Evolutionary conservation across 768 basidiomycete genomes (phyloP).

Genomic region (Boletus sensibilis): DNA sequence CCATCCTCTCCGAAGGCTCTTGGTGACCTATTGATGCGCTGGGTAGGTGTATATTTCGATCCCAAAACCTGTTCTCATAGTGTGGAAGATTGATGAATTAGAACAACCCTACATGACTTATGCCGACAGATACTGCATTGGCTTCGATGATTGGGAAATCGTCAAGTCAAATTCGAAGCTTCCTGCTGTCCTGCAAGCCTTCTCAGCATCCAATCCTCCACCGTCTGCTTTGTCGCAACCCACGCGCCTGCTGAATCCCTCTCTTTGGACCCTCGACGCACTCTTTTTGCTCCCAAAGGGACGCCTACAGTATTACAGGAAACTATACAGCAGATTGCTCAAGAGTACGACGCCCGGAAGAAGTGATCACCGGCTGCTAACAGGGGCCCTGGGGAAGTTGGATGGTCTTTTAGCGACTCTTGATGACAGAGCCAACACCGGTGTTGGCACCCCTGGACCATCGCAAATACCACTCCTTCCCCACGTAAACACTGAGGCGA

Average conservation of each 20-base stretch:
- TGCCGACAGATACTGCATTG: conserved; percentile 63
- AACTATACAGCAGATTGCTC: conserved; percentile 80
- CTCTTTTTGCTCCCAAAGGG: conserved; percentile 85
- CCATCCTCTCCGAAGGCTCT: conserved; percentile 92
- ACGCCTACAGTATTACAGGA: conserved; percentile 89
- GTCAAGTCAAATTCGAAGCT: conserved; percentile 77
- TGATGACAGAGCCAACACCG: conserved; percentile 53
- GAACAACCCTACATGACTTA: conserved; percentile 85
- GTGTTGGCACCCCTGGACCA: conserved; percentile 10
- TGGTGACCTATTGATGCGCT: conserved; percentile 94
- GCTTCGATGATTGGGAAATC: conserved; percentile 83
- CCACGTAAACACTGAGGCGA: neutral
- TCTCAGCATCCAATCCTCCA: conserved; percentile 66
- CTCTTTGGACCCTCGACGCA: conserved; percentile 79
- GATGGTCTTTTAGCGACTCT: conserved; percentile 68
- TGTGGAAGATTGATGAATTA: conserved; percentile 81
- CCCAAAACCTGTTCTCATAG: conserved; percentile 17
- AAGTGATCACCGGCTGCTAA: conserved; percentile 80
- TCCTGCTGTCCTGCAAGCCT: conserved; percentile 58
- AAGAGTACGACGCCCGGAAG: conserved; percentile 84
- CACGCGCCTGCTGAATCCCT: conserved; percentile 35
- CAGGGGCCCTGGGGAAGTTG: conserved; percentile 78
- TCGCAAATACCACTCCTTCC: neutral
- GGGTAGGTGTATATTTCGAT: conserved; percentile 57
- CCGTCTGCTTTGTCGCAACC: conserved; percentile 41